Percentiles rank a stretch among this genome's conserved stretches.
phyloP scores from a whole-genome alignment of 768 basidiomycete species.

The Lactarius vividus region DNA sequence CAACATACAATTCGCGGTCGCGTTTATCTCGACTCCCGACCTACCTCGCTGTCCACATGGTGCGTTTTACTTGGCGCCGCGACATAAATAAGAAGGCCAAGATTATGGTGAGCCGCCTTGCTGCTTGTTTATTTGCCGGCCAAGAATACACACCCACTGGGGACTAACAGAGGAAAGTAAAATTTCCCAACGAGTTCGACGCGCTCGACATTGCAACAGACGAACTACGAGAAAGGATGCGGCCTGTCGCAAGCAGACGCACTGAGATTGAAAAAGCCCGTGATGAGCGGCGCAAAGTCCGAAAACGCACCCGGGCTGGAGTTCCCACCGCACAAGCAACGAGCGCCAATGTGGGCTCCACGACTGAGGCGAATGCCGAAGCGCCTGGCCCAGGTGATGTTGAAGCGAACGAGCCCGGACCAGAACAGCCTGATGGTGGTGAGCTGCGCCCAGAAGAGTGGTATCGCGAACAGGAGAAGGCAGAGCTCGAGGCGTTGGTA shows the following conservation, averaged over 20 bases:
- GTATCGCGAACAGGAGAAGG: slow-evolving; percentile 61
- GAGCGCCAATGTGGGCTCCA: not conserved
- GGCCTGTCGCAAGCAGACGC: slow-evolving; percentile 66
- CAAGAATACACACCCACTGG: not conserved
- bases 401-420: slow-evolving; percentile 45
- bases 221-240: slow-evolving; percentile 68
- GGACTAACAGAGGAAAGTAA: slow-evolving; percentile 71
- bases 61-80: slow-evolving; percentile 90
- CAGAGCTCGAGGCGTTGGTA: slow-evolving; percentile 62
- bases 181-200: slow-evolving; percentile 88
- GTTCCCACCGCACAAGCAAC: slow-evolving; percentile 33
- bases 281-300: slow-evolving; percentile 74
- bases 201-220: slow-evolving; percentile 78
- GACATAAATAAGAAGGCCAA: slow-evolving; percentile 94
- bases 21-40: slow-evolving; percentile 80
- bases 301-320: slow-evolving; percentile 64
- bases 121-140: not conserved
- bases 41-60: slow-evolving; percentile 90
- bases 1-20: slow-evolving; percentile 76
- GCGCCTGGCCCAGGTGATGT: slow-evolving; percentile 40
- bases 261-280: slow-evolving; percentile 85
- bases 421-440: slow-evolving; percentile 33
- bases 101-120: slow-evolving; percentile 68
- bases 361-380: slow-evolving; percentile 10
- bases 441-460: slow-evolving; percentile 65